Percentiles rank a stretch among this genome's conserved stretches.
These are phyloP conservation scores for Aurifilum marmelostoma DNA, from an alignment of 2,329 filamentous ascomycete species.

Conservation along the genomic window DNA sequence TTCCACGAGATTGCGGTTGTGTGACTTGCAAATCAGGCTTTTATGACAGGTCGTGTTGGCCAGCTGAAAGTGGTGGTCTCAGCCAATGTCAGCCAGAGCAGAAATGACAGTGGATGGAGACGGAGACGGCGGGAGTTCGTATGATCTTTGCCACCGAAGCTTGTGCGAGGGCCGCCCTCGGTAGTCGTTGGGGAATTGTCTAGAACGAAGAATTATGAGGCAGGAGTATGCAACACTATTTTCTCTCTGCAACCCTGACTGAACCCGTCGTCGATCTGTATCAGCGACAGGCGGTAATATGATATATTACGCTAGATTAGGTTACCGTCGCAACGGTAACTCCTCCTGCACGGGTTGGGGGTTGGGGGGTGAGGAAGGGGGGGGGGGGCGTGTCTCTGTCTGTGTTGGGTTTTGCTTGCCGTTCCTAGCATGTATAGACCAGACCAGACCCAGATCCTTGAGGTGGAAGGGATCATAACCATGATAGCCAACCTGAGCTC, in stretches of 20 bases:
- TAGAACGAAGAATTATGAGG: background rate
- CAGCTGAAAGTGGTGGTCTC: background rate
- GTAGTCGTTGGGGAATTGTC: background rate
- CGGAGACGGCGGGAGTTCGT: background rate
- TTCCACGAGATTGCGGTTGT: slow-evolving; percentile 15
- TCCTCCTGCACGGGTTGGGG: background rate
- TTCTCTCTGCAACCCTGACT: background rate
- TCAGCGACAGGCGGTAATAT: background rate
- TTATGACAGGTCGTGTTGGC: slow-evolving; percentile 9
- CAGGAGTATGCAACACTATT: background rate
- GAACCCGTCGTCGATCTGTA: background rate
- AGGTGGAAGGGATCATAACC: background rate
- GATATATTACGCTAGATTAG: background rate
- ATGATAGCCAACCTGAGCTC: slow-evolving; percentile 7
- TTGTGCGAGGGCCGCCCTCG: background rate
- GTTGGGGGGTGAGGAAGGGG: background rate
- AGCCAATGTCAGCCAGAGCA: background rate
- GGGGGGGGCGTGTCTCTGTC: background rate
- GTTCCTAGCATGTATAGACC: background rate
- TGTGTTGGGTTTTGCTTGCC: background rate
- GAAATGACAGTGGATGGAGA: slow-evolving; percentile 11
- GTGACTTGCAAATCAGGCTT: background rate
- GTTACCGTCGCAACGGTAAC: background rate
- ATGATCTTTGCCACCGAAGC: background rate
- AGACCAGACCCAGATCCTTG: background rate